Conservation (phyloP, 192 early-diverging fungal species). For the Backusella tuberculispora region DNA sequence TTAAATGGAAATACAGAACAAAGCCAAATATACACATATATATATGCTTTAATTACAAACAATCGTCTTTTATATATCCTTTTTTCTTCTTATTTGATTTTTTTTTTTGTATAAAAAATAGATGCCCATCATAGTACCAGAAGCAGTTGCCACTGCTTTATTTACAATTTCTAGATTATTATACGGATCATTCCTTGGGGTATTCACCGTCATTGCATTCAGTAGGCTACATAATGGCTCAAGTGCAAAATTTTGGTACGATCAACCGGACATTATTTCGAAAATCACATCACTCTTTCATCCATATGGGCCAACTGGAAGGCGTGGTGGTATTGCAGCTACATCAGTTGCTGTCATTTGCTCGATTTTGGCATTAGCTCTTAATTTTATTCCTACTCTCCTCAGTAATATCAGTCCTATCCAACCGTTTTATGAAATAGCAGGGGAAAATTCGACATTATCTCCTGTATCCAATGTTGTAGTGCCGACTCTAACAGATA, state of each 20-base stretch:
- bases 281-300: not conserved
- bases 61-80: not conserved
- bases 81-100: not conserved
- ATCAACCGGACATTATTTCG: not conserved
- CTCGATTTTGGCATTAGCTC: not conserved
- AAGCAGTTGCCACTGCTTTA: conserved; percentile 6
- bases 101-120: not conserved
- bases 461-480: not conserved
- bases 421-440: not conserved
- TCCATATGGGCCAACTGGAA: conserved; percentile 7
- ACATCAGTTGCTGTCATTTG: not conserved
- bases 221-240: not conserved
- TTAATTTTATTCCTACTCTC: not conserved
- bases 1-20: not conserved
- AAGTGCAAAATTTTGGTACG: conserved; percentile 10
- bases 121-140: not conserved
- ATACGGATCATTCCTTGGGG: not conserved
- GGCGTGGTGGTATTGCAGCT: not conserved
- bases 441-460: not conserved
- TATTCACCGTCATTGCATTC: not conserved
- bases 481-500: not conserved
- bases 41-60: not conserved
- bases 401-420: not conserved
- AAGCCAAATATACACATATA: not conserved
- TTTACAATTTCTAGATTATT: conserved; percentile 1